Percentiles rank a stretch among this genome's conserved stretches.
Conservation (phyloP, 2,329 filamentous ascomycete genomes). For the Chaetomiaceae sp. region DNA sequence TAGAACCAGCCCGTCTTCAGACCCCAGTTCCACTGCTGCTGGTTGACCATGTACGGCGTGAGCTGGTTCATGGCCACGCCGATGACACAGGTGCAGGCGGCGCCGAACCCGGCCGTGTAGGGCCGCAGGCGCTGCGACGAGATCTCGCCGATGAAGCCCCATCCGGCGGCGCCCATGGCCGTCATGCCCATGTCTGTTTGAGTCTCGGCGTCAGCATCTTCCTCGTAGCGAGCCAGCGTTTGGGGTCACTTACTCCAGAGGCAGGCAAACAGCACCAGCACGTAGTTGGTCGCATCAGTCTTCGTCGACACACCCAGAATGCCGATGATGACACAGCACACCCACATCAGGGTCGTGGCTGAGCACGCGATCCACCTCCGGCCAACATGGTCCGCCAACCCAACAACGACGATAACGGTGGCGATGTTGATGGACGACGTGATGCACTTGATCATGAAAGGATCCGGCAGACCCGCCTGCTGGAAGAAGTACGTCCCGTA, state of each 20-base stretch:
- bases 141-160: not conserved
- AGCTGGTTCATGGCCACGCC: not conserved
- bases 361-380: not conserved
- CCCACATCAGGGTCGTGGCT: not conserved
- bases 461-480: not conserved
- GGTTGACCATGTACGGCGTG: not conserved
- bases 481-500: not conserved
- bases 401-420: not conserved
- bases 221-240: not conserved
- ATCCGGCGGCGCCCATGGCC: not conserved
- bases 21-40: not conserved
- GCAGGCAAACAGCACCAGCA: not conserved
- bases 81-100: not conserved
- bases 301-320: not conserved
- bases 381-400: not conserved
- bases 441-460: not conserved
- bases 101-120: not conserved
- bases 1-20: not conserved
- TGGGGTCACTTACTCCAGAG: not conserved
- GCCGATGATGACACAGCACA: not conserved
- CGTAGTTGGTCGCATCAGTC: not conserved
- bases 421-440: not conserved
- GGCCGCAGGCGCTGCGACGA: not conserved
- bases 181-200: not conserved
- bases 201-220: not conserved